Base-by-base conservation (phyloP, 768 basidiomycete genomes). In the Brasilioporus rufonigricans region DNA sequence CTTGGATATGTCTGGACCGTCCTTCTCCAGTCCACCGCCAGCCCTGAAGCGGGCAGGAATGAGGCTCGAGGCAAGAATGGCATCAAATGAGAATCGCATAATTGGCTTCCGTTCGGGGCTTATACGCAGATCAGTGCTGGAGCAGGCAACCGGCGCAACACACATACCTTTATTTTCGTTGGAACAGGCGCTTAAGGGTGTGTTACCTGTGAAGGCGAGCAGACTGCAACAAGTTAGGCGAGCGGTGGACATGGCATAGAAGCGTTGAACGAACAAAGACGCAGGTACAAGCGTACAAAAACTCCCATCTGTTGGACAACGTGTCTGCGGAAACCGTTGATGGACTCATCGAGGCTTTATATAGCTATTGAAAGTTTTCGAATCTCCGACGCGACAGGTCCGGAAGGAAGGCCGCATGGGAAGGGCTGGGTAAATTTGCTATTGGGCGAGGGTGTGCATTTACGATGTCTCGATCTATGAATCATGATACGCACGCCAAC, bases 261-360 rank as follows among this genome's bases (percentile, higher is more conserved):
- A 44, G 39, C 44, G 12, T 7, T 50, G 43, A 12, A 70, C 67
- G 55, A 51, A 68, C 67, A 57, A 57, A 65, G 66, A 39, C 61
- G 63, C 55, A 57, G 53, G 61, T 70, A 68, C 23, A 59, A 51
- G 63, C 63, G 68, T 45, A 56, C 65, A 55, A 65, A 68, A 61
- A 60, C 52, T 68, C 68, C 68, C 67, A 68, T 68, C 66, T 70
- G 67, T 68, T 70, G 68, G 68, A 65, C 60, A 65, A 52, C 35
- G 59, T 52, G 53, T 60, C 55, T 65, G 68, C 53, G 51, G 58
- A 46, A 53, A 50, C 5, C 0, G n/a, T 14, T 1, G 9, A 40
- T 1, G 23, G 16, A 31, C 4, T 32, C 40, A 23, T 43, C 38
- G 21, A 50, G 52, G 47, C 24, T 65, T 68, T 68, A 65, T 68